Evolutionary conservation across 768 basidiomycete species (phyloP).

Genomic region (Suillus cothurnatus): DNA sequence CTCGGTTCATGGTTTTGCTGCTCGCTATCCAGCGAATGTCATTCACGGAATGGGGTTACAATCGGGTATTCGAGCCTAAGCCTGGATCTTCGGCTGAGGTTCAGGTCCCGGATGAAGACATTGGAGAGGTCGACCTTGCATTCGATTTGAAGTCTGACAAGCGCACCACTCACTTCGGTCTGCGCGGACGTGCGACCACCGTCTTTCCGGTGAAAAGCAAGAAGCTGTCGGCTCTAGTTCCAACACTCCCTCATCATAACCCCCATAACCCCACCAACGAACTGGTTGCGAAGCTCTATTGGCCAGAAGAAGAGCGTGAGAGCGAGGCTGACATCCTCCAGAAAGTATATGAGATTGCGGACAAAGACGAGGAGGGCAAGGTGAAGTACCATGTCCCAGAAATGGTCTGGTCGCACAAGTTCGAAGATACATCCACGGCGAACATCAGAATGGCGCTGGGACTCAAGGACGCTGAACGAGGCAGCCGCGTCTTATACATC

Average conservation of each 20-base stretch:
- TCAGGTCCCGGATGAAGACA: not conserved
- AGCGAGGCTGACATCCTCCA: not conserved
- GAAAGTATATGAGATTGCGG: not conserved
- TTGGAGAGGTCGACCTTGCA: not conserved
- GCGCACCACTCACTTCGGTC: constrained; percentile 7
- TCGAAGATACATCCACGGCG: not conserved
- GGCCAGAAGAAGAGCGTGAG: not conserved
- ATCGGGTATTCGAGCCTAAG: not conserved
- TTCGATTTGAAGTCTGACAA: not conserved
- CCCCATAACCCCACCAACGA: not conserved
- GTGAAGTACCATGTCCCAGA: constrained; percentile 1
- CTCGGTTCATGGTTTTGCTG: constrained; percentile 14
- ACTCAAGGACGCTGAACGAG: not conserved
- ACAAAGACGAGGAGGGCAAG: not conserved
- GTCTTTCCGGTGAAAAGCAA: constrained; percentile 4
- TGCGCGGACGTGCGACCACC: constrained; percentile 13
- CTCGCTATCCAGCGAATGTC: constrained; percentile 15
- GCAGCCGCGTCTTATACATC: not conserved
- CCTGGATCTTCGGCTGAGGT: not conserved
- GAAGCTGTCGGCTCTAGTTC: not conserved
- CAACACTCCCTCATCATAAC: not conserved
- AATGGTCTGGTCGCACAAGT: not conserved
- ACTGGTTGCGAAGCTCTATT: not conserved
- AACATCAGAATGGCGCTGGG: not conserved
- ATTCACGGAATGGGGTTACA: constrained; percentile 16